Conservation (phyloP, 2,329 filamentous ascomycete genomes). For the Gaeumannomyces tritici region DNA sequence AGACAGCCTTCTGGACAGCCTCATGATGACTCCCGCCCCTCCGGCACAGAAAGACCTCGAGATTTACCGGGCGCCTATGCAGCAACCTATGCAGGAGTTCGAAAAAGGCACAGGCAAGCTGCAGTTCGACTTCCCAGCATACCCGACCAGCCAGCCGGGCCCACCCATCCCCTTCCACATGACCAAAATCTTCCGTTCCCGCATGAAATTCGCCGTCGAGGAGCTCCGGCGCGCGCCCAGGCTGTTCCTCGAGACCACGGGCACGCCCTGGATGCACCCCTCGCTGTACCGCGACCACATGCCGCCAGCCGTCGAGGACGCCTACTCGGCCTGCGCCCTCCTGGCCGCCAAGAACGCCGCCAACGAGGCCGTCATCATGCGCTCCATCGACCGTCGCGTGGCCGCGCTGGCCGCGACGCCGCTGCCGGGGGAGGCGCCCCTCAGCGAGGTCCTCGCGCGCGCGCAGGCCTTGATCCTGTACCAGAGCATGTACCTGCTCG, state of each 20-base stretch:
- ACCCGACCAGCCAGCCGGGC: neutral
- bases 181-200: conserved; percentile 13
- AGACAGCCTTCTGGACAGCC: neutral
- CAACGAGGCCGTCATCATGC: conserved; percentile 38
- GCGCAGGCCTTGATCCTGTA: conserved; percentile 33
- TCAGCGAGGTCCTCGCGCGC: conserved; percentile 23
- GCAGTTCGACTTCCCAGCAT: neutral
- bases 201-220: conserved; percentile 34
- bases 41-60: neutral
- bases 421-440: conserved; percentile 12
- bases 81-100: neutral
- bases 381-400: conserved; percentile 33
- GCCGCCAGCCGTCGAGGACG: conserved; percentile 43
- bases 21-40: neutral
- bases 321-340: conserved; percentile 40
- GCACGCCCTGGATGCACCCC: conserved; percentile 44
- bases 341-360: conserved; percentile 37
- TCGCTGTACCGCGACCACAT: conserved; percentile 39
- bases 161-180: conserved; percentile 5
- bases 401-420: conserved; percentile 29
- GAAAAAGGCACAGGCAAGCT: neutral
- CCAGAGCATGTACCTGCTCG: conserved; percentile 34
- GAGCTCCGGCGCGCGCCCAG: conserved; percentile 38
- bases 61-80: neutral
- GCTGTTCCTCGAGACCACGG: conserved; percentile 37